Conservation (phyloP, 306 rosid species). For the Castanospermum australe region DNA sequence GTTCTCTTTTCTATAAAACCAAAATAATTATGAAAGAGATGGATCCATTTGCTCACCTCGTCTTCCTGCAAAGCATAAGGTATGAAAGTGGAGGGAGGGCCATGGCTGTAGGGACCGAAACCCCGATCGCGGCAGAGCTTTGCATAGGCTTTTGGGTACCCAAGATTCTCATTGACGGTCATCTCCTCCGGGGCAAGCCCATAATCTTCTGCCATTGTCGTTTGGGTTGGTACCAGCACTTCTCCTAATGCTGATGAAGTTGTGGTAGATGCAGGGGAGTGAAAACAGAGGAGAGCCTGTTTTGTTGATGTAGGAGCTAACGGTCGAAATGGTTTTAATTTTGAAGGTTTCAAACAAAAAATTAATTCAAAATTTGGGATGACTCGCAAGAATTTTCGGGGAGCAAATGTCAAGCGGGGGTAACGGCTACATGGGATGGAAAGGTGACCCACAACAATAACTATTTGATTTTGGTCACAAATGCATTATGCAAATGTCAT, state of each 20-base stretch:
- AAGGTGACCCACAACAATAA: not conserved
- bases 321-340: too few species aligned
- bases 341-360: too few species aligned
- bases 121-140: slow-evolving; percentile 67
- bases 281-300: too few species aligned
- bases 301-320: too few species aligned
- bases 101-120: slow-evolving; percentile 55
- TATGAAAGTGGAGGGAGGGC: slow-evolving; percentile 80
- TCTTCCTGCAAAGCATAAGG: slow-evolving; percentile 69
- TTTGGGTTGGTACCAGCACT: too few species aligned
- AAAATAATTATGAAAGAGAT: not conserved
- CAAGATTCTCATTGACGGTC: slow-evolving; percentile 60
- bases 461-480: not conserved
- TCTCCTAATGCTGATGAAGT: not conserved
- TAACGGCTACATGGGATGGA: not conserved
- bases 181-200: slow-evolving; percentile 63
- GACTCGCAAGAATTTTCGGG: too few species aligned
- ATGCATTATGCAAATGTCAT: not conserved
- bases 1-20: not conserved
- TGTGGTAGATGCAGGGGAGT: not conserved
- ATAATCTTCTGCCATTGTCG: slow-evolving; percentile 59
- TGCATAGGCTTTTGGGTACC: slow-evolving; percentile 74
- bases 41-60: slow-evolving; percentile 51
- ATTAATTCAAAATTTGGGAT: too few species aligned
- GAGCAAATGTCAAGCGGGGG: too few species aligned